Evolutionary conservation across 169 alveolate species (phyloP).

Genomic region (Plasmodium sp.): DNA sequence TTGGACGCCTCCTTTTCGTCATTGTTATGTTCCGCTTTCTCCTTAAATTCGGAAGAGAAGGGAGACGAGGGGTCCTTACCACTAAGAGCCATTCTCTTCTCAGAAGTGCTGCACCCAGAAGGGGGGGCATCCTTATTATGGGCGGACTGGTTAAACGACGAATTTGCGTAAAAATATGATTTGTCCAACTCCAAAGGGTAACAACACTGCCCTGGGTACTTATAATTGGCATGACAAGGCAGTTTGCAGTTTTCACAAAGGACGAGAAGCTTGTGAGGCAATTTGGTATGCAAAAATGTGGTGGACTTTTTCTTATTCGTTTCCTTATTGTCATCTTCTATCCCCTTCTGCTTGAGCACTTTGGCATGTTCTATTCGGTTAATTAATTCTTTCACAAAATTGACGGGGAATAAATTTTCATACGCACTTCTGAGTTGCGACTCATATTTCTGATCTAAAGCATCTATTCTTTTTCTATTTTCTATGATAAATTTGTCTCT

Average conservation of each 20-base stretch:
- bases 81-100: not conserved
- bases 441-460: slow-evolving; percentile 78
- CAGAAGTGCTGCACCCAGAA: not conserved
- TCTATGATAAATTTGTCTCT: slow-evolving; percentile 72
- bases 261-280: slow-evolving; percentile 78
- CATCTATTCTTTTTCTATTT: slow-evolving; percentile 72
- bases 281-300: slow-evolving; percentile 77
- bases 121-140: slow-evolving; percentile 20
- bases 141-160: slow-evolving; percentile 34
- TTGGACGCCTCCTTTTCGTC: not conserved
- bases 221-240: slow-evolving; percentile 81
- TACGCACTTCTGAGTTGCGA: slow-evolving; percentile 77
- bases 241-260: slow-evolving; percentile 86
- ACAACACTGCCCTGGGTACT: slow-evolving; percentile 83
- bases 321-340: slow-evolving; percentile 79
- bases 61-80: slow-evolving; percentile 1
- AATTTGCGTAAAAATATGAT: slow-evolving; percentile 73
- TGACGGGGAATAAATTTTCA: slow-evolving; percentile 80
- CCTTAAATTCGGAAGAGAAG: not conserved
- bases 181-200: slow-evolving; percentile 81
- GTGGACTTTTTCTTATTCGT: slow-evolving; percentile 77
- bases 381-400: slow-evolving; percentile 81
- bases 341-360: slow-evolving; percentile 58
- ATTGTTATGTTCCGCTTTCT: not conserved
- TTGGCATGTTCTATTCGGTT: slow-evolving; percentile 78